phyloP scores from a whole-genome alignment of 441 rosid species.

The Theobroma grandiflorum region DNA sequence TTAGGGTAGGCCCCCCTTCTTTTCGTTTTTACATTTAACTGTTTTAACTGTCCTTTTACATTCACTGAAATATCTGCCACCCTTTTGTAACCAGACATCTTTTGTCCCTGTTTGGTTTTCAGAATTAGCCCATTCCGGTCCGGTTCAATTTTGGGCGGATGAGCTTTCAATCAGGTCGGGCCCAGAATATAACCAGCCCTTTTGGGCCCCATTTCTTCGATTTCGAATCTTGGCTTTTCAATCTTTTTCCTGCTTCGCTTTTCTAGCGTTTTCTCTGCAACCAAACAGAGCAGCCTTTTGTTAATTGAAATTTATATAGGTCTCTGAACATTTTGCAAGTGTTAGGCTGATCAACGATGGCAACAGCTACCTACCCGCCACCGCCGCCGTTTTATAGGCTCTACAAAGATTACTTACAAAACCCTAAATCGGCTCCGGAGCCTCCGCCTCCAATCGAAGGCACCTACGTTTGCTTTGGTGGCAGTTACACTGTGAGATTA shows the following conservation, averaged over 20 bases:
- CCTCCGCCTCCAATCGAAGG: constrained; percentile 88
- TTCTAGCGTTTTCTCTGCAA: neutral
- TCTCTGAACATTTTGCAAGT: neutral
- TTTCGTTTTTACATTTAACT: neutral
- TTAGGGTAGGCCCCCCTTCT: neutral
- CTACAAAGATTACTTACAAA: constrained; percentile 75
- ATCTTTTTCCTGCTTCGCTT: neutral
- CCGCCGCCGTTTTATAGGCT: constrained; percentile 91
- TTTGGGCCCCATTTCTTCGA: neutral
- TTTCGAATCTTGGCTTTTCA: neutral
- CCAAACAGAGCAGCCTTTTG: neutral
- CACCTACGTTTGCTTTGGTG: constrained; percentile 74
- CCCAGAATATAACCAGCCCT: neutral
- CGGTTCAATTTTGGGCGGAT: neutral
- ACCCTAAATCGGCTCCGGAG: constrained; percentile 76
- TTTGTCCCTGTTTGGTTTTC: neutral
- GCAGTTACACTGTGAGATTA: constrained; percentile 68
- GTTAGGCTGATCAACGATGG: constrained; percentile 47
- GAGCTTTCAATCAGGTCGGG: neutral
- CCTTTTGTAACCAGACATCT: neutral
- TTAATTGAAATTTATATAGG: neutral
- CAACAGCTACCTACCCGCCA: constrained; percentile 92
- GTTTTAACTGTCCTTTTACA: neutral
- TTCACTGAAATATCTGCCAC: neutral
- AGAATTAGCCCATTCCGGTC: neutral